Conservation (phyloP, 306 rosid species). For the Quercus engelmannii region DNA sequence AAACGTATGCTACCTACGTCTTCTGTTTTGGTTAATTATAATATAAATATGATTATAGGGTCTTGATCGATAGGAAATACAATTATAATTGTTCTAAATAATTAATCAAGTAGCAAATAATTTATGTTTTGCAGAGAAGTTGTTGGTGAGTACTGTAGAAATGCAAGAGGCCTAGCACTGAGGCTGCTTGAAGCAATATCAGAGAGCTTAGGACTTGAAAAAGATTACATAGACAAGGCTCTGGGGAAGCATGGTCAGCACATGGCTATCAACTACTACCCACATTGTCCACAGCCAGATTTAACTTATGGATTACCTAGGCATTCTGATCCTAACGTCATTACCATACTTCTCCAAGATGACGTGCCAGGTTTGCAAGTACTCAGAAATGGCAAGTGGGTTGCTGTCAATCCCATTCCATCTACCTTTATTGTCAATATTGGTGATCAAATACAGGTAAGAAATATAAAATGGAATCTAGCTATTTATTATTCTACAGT, state of each 20-base stretch:
- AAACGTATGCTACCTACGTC: too few relatives aligned
- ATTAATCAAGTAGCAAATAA: not conserved
- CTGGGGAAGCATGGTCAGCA: conserved; percentile 32
- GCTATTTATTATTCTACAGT: too few relatives aligned
- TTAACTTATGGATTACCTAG: conserved; percentile 26
- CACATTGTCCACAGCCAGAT: conserved; percentile 26
- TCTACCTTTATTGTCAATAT: conserved; percentile 20
- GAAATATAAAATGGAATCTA: not conserved
- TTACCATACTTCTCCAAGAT: conserved; percentile 32
- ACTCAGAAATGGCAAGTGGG: conserved; percentile 20
- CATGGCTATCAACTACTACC: conserved; percentile 30
- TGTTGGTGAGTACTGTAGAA: conserved; percentile 14
- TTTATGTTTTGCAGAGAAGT: not conserved
- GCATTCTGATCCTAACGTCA: conserved; percentile 24
- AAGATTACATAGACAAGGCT: conserved; percentile 15
- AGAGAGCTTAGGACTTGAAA: conserved; percentile 28
- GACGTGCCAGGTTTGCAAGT: conserved; percentile 32
- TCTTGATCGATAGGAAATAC: too few relatives aligned
- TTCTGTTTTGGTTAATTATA: too few relatives aligned
- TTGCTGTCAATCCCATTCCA: conserved; percentile 24
- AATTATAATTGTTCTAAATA: not conserved
- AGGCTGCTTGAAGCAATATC: conserved; percentile 19
- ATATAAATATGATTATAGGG: too few relatives aligned
- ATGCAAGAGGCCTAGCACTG: conserved; percentile 10
- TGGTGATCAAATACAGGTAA: conserved; percentile 30